Conservation (phyloP, 1,284 basidiomycete genomes). For the Cerioporus squamosus region DNA sequence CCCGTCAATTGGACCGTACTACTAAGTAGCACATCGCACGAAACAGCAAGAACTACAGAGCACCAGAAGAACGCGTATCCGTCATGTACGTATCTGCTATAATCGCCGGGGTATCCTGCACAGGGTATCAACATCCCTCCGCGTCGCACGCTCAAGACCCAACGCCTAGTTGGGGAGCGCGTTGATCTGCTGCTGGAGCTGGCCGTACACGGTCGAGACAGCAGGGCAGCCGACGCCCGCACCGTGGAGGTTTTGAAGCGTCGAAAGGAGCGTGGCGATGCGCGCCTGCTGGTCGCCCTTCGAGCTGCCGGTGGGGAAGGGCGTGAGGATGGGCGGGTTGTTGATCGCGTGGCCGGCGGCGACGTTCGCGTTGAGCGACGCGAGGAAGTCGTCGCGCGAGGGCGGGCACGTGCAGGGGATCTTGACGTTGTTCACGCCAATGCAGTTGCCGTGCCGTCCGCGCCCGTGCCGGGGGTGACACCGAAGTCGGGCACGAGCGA, state of each 20-base stretch:
- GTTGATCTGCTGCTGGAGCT: constrained; percentile 35
- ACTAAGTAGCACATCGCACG: constrained; percentile 14
- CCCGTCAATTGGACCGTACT: constrained; percentile 15
- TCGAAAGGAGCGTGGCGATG: constrained; percentile 37
- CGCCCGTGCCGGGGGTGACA: constrained; percentile 27
- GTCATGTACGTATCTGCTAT: too few species aligned
- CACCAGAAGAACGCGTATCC: background rate
- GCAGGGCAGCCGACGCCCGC: constrained; percentile 44
- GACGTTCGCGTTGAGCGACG: constrained; percentile 39
- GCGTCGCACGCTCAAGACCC: background rate
- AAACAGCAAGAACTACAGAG: background rate
- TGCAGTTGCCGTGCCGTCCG: constrained; percentile 28
- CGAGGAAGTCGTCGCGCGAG: constrained; percentile 36
- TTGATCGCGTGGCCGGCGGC: constrained; percentile 42
- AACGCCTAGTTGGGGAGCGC: constrained; percentile 12
- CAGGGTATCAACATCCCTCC: background rate
- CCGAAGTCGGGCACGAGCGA: constrained; percentile 33
- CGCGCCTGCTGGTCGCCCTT: constrained; percentile 37
- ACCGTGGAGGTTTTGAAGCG: constrained; percentile 46
- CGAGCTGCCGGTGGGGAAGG: constrained; percentile 42
- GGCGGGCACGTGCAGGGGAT: constrained; percentile 47
- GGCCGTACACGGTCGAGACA: constrained; percentile 40
- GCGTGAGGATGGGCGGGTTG: constrained; percentile 39
- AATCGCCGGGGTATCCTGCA: background rate
- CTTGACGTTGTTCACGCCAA: constrained; percentile 31